Conservation (phyloP, 345 rosid species). For the Nephelium lappaceum region DNA sequence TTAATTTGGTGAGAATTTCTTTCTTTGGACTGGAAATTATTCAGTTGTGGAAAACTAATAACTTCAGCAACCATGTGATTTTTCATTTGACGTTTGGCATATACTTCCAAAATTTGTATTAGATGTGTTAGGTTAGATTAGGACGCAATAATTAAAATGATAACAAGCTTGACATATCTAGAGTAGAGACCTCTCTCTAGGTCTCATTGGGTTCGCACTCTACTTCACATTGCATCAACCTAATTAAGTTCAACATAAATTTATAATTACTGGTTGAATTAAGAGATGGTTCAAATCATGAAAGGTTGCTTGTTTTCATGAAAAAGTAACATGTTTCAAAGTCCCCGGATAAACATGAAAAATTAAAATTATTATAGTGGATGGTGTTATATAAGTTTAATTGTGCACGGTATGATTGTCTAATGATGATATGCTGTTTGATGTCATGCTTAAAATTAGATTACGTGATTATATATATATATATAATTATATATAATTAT, state of each 20-base stretch:
- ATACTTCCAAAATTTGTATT: not conserved
- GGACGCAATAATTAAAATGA: not conserved
- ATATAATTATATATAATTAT: too few relatives aligned
- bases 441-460: not conserved
- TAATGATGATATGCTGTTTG: not conserved
- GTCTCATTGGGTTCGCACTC: not conserved
- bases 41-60: not conserved
- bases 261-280: not conserved
- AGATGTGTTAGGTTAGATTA: not conserved
- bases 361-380: too few relatives aligned
- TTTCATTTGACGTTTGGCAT: not conserved
- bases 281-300: not conserved
- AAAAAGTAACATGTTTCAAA: not conserved
- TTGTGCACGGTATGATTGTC: too few relatives aligned
- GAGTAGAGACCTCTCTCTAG: not conserved
- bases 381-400: not conserved
- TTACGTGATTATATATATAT: not conserved
- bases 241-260: not conserved
- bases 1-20: not conserved
- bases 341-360: not conserved
- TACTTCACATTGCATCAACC: not conserved
- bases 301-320: not conserved
- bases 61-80: not conserved
- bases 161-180: not conserved
- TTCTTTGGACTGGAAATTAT: not conserved